These are phyloP conservation scores for Globisporangium cystogenes DNA, from an alignment of 352 stramenopile species.

Conservation along the genomic window DNA sequence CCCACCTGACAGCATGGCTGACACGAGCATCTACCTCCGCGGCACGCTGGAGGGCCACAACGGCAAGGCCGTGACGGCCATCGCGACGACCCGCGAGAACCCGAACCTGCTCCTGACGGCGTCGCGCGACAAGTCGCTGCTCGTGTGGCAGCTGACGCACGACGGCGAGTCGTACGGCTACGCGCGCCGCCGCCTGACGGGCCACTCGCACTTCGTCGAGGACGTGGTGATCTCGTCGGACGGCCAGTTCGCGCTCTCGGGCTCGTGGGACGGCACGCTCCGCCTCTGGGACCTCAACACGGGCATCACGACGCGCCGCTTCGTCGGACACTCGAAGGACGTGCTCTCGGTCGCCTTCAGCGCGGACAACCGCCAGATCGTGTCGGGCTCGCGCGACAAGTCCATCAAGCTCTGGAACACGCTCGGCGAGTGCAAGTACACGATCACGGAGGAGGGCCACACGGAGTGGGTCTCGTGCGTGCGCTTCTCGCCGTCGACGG, in stretches of 20 bases:
- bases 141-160: slow-evolving; percentile 88
- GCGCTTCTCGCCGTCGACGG: slow-evolving; percentile 96
- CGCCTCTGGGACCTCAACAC: slow-evolving; percentile 99
- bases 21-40: slow-evolving; percentile 85
- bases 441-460: slow-evolving; percentile 97
- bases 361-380: slow-evolving; percentile 99
- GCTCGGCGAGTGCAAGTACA: slow-evolving; percentile 99
- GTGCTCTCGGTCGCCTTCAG: slow-evolving; percentile 99
- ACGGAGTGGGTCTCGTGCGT: slow-evolving; percentile 99
- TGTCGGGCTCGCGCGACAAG: slow-evolving; percentile 98
- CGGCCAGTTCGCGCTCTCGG: slow-evolving; percentile 98
- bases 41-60: slow-evolving; percentile 87
- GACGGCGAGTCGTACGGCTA: slow-evolving; percentile 98
- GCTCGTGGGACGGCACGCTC: slow-evolving; percentile 98
- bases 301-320: slow-evolving; percentile 97
- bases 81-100: slow-evolving; percentile 98
- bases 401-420: slow-evolving; percentile 99
- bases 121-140: slow-evolving; percentile 96
- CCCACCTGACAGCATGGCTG: slow-evolving; percentile 39
- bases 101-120: slow-evolving; percentile 98
- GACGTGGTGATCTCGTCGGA: slow-evolving; percentile 99
- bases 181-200: slow-evolving; percentile 93
- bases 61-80: slow-evolving; percentile 89
- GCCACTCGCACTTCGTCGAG: slow-evolving; percentile 99
- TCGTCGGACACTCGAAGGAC: slow-evolving; percentile 99